Base-by-base conservation (phyloP, 495 filamentous ascomycete species). In the Xylaria cubensis region DNA sequence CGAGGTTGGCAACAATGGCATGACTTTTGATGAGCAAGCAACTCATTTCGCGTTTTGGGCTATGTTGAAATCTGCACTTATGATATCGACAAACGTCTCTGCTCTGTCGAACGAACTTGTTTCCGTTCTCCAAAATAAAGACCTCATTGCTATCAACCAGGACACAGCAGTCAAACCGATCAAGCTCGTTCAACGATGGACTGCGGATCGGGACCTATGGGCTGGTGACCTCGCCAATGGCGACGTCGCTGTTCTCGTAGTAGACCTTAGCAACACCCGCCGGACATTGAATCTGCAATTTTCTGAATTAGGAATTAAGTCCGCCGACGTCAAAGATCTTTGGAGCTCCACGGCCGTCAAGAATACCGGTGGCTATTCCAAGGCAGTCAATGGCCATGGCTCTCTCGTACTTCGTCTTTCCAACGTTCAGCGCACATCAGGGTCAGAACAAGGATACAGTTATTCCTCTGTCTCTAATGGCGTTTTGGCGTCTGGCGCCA, bases 11-110 rank as follows among this genome's bases (percentile, higher is more conserved):
- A 65, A 65, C 42, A 65, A 19, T 26, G 63, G 63, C n/a, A 65
- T 65, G 63, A 65, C 63, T 32, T 65, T 65, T 34, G 63, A 65
- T 34, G 63, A 65, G 63, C 63, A 65, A 34, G 63, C 63, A 26
- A 48, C 63, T 65, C 63, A 65, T 50, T 65, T 65, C 15, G 42
- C 63, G 15, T 65, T 50, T 17, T 65, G 63, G 63, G 63, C 63
- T 10, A 48, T 65, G 63, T n/a, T 65, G 5, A 65, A 65, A 34
- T 65, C 63, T 4, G 63, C 63, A 17, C 42, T 65, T 15, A 65
- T 65, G 63, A 65, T 65, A 50, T 65, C 63, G 42, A 65, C 63
- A 21, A 21, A 65, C n/a, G 42, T 65, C 24, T 32, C 63, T n/a
- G 63, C 63, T 36, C 26, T 65, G 24, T 65, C 63, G n/a, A 50